Conservation (phyloP, 2,329 filamentous ascomycete genomes). For the Colletotrichum melonis region DNA sequence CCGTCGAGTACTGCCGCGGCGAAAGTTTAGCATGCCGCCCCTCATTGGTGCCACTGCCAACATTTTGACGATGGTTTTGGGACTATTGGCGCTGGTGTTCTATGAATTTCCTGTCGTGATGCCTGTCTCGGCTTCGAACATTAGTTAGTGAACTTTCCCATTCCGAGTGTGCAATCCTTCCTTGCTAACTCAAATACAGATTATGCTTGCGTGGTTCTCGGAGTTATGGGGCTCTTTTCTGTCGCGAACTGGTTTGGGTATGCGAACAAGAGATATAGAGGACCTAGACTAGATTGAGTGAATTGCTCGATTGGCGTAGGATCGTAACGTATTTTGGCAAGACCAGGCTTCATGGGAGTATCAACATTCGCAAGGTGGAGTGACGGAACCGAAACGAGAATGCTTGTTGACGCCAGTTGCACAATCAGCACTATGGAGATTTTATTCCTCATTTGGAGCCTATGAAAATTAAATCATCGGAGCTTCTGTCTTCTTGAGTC, state of each 20-base stretch:
- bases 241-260: constrained; percentile 14
- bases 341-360: too few species aligned
- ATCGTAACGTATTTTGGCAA: too few species aligned
- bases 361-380: too few species aligned
- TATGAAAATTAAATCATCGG: too few species aligned
- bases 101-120: constrained; percentile 23
- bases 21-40: constrained; percentile 2
- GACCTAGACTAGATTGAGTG: too few species aligned
- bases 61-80: constrained; percentile 2
- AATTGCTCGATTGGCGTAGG: too few species aligned
- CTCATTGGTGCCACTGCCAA: neutral
- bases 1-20: neutral
- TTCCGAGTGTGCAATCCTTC: rapidly evolving
- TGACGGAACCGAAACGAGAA: too few species aligned
- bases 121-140: constrained; percentile 15
- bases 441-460: too few species aligned
- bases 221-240: constrained; percentile 3
- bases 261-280: constrained; percentile 6
- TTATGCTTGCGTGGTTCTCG: neutral
- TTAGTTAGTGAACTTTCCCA: neutral
- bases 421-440: too few species aligned
- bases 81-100: constrained; percentile 10
- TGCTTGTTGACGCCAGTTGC: too few species aligned
- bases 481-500: too few species aligned
- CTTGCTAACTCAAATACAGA: neutral